Conservation (phyloP, 2,329 filamentous ascomycete species). For the Ophiosphaerella korrae region DNA sequence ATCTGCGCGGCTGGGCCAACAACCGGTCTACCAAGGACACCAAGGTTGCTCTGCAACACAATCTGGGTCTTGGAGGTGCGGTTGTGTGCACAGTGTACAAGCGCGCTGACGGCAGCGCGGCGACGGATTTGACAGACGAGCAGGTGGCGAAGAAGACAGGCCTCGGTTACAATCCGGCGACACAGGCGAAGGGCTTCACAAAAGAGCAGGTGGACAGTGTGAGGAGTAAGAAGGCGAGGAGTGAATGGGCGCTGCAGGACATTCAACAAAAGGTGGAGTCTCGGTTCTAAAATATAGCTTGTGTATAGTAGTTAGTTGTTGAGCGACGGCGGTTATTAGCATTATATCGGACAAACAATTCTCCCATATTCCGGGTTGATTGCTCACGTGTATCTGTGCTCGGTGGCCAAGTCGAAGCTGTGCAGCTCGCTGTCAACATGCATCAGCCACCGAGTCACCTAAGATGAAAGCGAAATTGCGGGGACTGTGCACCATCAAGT, state of each 20-base stretch:
- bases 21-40: constrained; percentile 76
- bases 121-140: constrained; percentile 63
- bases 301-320: background rate
- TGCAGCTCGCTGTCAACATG: background rate
- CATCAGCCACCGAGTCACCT: background rate
- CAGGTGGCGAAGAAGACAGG: constrained; percentile 69
- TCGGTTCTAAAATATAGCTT: constrained; percentile 59
- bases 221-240: constrained; percentile 70
- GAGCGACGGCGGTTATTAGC: background rate
- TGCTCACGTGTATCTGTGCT: no score
- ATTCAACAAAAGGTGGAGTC: constrained; percentile 74
- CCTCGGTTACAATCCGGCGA: constrained; percentile 90
- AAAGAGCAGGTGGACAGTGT: constrained; percentile 70
- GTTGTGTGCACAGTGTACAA: constrained; percentile 89
- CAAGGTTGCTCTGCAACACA: constrained; percentile 82
- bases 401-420: background rate
- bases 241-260: constrained; percentile 79
- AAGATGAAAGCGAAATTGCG: constrained; percentile 5
- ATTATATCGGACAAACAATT: background rate
- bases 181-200: constrained; percentile 87
- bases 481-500: background rate
- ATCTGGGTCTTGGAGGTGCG: constrained; percentile 88
- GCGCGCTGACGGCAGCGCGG: constrained; percentile 75
- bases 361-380: no score
- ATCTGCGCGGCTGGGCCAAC: constrained; percentile 93